These are phyloP conservation scores for Leishmania aethiopica DNA, from an alignment of 208 protist species.

Conservation along the genomic window DNA sequence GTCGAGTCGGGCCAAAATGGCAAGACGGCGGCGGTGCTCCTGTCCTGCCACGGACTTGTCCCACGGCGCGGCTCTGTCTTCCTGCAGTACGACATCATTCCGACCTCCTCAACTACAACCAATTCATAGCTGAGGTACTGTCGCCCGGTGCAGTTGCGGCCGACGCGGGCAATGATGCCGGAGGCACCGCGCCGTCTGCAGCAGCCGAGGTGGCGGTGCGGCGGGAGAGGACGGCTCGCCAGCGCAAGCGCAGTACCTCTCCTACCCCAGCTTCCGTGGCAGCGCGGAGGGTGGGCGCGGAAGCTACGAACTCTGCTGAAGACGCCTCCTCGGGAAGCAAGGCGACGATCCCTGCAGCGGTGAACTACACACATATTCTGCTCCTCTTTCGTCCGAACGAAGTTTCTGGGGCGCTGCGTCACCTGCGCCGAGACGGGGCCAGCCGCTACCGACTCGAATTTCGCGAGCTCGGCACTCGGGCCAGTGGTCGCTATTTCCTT, in stretches of 20 bases:
- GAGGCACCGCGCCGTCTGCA: not conserved
- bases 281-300: not conserved
- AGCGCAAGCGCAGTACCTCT: slow-evolving; percentile 41
- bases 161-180: not conserved
- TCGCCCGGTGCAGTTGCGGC: slow-evolving; percentile 26
- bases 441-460: slow-evolving; percentile 27
- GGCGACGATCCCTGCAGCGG: not conserved
- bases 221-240: slow-evolving; percentile 23
- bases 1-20: slow-evolving; percentile 12
- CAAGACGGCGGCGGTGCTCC: slow-evolving; percentile 52
- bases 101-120: slow-evolving; percentile 62
- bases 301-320: not conserved
- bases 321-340: not conserved
- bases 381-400: slow-evolving; percentile 73
- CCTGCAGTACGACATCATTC: slow-evolving; percentile 69
- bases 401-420: slow-evolving; percentile 34
- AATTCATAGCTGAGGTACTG: slow-evolving; percentile 62
- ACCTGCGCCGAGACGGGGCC: slow-evolving; percentile 29
- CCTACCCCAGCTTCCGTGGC: slow-evolving; percentile 16
- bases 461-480: slow-evolving; percentile 19
- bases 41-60: slow-evolving; percentile 69
- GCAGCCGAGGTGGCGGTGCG: slow-evolving; percentile 13
- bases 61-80: slow-evolving; percentile 50
- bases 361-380: slow-evolving; percentile 52
- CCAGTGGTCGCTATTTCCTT: slow-evolving; percentile 43